Conservation (phyloP, 148 eudicot genomes). For the Cornus kousa region DNA sequence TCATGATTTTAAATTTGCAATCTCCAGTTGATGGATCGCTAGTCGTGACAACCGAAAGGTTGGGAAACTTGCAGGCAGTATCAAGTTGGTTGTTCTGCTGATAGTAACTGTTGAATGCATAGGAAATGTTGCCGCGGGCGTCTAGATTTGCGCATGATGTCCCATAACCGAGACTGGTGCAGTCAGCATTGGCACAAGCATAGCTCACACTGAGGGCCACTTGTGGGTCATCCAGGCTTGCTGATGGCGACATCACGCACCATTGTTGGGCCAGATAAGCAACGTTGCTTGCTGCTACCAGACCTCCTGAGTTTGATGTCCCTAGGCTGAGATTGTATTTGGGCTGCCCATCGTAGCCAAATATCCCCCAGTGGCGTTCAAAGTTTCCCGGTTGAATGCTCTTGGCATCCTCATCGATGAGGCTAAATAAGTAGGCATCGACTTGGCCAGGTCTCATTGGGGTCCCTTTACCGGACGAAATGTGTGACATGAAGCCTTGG, state of each 20-base stretch:
- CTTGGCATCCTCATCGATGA: conserved; percentile 50
- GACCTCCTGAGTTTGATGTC: conserved; percentile 23
- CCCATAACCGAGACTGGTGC: conserved; percentile 72
- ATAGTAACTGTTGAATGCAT: conserved; percentile 61
- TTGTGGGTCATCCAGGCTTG: conserved; percentile 45
- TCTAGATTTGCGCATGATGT: conserved; percentile 54
- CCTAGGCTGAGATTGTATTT: conserved; percentile 36
- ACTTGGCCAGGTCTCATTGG: conserved; percentile 40
- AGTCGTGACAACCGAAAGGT: conserved; percentile 1
- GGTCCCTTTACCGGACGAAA: conserved; percentile 32
- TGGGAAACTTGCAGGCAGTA: conserved; percentile 61
- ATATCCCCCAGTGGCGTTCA: conserved; percentile 53
- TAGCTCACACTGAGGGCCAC: conserved; percentile 54
- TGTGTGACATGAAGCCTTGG: conserved; percentile 45
- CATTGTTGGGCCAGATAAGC: conserved; percentile 42
- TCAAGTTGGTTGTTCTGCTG: conserved; percentile 59
- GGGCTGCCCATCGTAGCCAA: conserved; percentile 37
- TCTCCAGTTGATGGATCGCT: too few species aligned
- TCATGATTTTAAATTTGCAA: too few species aligned
- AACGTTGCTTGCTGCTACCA: conserved; percentile 50
- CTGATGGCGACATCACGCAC: conserved; percentile 62
- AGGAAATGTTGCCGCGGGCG: conserved; percentile 45
- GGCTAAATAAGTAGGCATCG: conserved; percentile 48
- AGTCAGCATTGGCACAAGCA: conserved; percentile 67
- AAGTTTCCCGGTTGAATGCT: conserved; percentile 49